phyloP scores from a whole-genome alignment of 768 basidiomycete species.

The Calvatia gigantea region DNA sequence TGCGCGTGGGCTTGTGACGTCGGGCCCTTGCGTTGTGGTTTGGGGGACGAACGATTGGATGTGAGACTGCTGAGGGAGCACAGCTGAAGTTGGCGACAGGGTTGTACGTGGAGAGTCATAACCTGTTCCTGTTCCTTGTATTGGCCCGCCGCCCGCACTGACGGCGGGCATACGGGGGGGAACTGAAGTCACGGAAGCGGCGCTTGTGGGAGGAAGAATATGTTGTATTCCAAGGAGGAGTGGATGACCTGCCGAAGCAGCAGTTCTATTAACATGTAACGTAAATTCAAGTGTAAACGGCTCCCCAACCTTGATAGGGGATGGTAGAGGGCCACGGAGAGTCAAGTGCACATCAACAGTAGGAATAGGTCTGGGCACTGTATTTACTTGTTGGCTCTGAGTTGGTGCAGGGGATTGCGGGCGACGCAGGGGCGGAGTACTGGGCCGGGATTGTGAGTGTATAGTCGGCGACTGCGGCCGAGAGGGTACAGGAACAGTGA shows the following conservation, averaged over 20 bases:
- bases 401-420: constrained; percentile 32
- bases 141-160: background rate
- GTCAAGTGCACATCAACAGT: constrained; percentile 52
- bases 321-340: constrained; percentile 50
- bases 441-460: constrained; percentile 47
- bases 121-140: background rate
- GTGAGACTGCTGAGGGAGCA: background rate
- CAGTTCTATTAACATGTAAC: constrained; percentile 34
- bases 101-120: constrained; percentile 4
- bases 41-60: constrained; percentile 1
- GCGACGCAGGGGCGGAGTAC: constrained; percentile 49
- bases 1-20: constrained; percentile 25
- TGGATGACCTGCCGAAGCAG: constrained; percentile 34
- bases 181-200: constrained; percentile 19
- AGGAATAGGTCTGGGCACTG: constrained; percentile 17
- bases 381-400: constrained; percentile 26
- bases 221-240: constrained; percentile 64
- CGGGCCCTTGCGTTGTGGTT: constrained; percentile 19
- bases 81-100: constrained; percentile 6
- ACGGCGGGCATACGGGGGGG: constrained; percentile 12
- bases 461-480: constrained; percentile 17
- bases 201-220: constrained; percentile 33
- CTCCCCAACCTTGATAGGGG: constrained; percentile 43
- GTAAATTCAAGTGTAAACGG: constrained; percentile 59
- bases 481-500: constrained; percentile 23